Conservation (phyloP, 805 yeast genomes). For the Candida manassasensis region DNA sequence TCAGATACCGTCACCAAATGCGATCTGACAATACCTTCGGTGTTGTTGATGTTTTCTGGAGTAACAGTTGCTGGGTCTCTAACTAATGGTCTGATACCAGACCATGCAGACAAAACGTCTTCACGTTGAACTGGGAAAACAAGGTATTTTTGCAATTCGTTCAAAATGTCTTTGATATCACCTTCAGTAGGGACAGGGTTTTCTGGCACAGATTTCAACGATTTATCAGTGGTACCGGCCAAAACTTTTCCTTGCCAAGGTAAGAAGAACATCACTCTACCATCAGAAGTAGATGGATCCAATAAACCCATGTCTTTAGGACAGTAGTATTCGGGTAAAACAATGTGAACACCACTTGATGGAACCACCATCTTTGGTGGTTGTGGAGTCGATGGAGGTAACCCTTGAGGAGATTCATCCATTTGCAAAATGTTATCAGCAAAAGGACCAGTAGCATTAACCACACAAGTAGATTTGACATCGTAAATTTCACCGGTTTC, state of each 20-base stretch:
- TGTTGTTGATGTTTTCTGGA: slow-evolving; percentile 44
- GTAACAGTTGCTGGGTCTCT: slow-evolving; percentile 64
- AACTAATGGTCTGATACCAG: slow-evolving; percentile 93
- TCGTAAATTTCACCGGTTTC: slow-evolving; percentile 61
- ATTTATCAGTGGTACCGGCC: slow-evolving; percentile 96
- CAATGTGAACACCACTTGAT: slow-evolving; percentile 88
- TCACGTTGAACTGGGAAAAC: slow-evolving; percentile 84
- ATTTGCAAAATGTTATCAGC: slow-evolving; percentile 80
- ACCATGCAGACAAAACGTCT: slow-evolving; percentile 94
- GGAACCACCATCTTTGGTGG: slow-evolving; percentile 86
- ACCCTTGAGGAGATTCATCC: slow-evolving; percentile 69
- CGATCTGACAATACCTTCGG: slow-evolving; percentile 88
- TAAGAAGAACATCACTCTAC: slow-evolving; percentile 92
- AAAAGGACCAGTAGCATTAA: slow-evolving; percentile 94
- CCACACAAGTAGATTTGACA: slow-evolving; percentile 67
- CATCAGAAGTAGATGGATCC: slow-evolving; percentile 90
- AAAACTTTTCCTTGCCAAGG: slow-evolving; percentile 98
- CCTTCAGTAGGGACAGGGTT: slow-evolving; percentile 83
- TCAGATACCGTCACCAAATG: slow-evolving; percentile 73
- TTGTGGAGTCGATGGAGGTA: slow-evolving; percentile 49
- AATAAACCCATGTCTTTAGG: slow-evolving; percentile 83
- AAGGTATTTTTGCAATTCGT: slow-evolving; percentile 84
- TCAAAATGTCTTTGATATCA: slow-evolving; percentile 81
- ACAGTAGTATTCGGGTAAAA: slow-evolving; percentile 88
- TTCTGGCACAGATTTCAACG: slow-evolving; percentile 63